Base-by-base conservation (phyloP, 2,329 filamentous ascomycete genomes). In the Diaporthe nobilis region DNA sequence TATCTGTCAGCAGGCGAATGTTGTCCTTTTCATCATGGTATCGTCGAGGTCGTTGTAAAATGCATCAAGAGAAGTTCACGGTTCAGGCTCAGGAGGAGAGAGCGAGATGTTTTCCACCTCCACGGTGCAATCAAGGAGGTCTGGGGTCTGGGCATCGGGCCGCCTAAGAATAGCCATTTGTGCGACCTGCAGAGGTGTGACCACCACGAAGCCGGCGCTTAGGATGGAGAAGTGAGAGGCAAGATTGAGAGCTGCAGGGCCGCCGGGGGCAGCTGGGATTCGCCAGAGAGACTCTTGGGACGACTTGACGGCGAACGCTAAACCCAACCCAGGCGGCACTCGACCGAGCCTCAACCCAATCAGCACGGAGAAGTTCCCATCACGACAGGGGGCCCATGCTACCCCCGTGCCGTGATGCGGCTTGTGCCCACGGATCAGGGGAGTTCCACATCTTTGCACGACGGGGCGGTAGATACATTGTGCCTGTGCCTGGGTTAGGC, bases 121-220 rank as follows among this genome's bases (percentile, higher is more conserved):
- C 22, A 37, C 34, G 20, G 47, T 53, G 57, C 65, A 65, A 53
- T 61, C 44, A 58, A 49, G 65, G 75, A 75, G 75, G 75, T 72
- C 65, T 47, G 67, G 74, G 28, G 65, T 6, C 51, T 31, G 44
- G 72, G 65, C 47, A 39, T n/a, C 47, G 22, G 72, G 63, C 51
- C 75, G 47, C 42, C 75, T 75, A 75, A 67, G 72, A 75, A 75
- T 68, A 76, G 68, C 68, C 60, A 71, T 44, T 25, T 55, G 49
- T 76, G 75, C 65, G 68, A 72, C 67, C 72, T 75, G 75, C 75
- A 70, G n/a, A 57, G 39, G 75, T 75, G 75, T 77, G 73, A 77
- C 75, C 47, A 75, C 63, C 71, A 73, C 67, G 47, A 55, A 55
- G 72, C 71, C 61, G 75, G 75, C 75, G 75, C 75, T 77, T 77